Evolutionary conservation across 208 protist genomes (phyloP).

Genomic region (Porcisia deanei): DNA sequence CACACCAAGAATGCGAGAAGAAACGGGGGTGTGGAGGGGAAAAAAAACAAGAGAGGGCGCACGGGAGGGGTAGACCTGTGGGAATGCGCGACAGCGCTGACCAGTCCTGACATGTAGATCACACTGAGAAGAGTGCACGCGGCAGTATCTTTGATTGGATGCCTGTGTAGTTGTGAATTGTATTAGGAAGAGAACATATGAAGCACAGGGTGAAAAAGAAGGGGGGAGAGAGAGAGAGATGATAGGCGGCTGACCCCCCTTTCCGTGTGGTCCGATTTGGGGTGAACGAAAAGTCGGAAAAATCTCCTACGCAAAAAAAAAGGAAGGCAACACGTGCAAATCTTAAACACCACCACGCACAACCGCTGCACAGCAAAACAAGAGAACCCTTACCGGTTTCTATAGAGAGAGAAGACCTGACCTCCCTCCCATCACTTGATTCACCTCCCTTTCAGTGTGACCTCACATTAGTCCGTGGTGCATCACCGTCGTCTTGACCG

Average conservation of each 20-base stretch:
- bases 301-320: too few species aligned
- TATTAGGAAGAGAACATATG: background rate
- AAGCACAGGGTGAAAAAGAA: too few species aligned
- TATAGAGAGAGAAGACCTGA: background rate
- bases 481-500: background rate
- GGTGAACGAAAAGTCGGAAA: background rate
- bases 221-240: too few species aligned
- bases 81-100: background rate
- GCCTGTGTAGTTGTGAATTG: background rate
- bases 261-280: background rate
- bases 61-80: background rate
- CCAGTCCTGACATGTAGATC: background rate
- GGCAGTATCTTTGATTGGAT: background rate
- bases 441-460: background rate
- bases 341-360: background rate
- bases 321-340: background rate
- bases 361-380: background rate
- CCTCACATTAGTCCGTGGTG: background rate
- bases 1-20: background rate
- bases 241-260: background rate
- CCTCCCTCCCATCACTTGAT: background rate
- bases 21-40: background rate
- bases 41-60: background rate
- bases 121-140: background rate
- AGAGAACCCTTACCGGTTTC: background rate